Evolutionary conservation across 352 stramenopile species (phyloP).

Genomic region (Globisporangium cystogenes): DNA sequence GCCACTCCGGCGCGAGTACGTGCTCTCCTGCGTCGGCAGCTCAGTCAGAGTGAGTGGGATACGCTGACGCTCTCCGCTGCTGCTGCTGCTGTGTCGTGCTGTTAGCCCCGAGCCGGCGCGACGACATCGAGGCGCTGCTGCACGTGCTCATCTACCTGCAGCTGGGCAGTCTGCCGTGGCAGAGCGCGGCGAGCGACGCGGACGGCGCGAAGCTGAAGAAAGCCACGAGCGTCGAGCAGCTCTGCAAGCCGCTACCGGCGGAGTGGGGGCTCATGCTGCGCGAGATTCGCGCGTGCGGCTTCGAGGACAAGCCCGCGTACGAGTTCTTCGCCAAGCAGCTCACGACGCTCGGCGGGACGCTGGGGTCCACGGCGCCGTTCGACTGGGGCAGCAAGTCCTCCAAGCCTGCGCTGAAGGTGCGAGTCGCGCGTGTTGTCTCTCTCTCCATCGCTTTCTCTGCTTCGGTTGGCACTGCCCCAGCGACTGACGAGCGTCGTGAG

Average conservation of each 20-base stretch:
- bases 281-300: constrained; percentile 45
- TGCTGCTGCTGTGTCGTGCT: background rate
- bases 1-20: constrained; percentile 79
- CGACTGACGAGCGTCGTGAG: background rate
- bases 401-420: constrained; percentile 4
- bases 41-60: background rate
- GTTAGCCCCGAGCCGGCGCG: constrained; percentile 78
- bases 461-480: too few relatives aligned
- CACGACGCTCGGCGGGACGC: constrained; percentile 40
- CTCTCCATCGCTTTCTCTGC: background rate
- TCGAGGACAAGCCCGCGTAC: constrained; percentile 78
- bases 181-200: constrained; percentile 47
- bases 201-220: constrained; percentile 75
- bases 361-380: constrained; percentile 27
- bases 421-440: background rate
- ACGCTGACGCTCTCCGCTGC: constrained; percentile 3
- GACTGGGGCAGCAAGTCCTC: constrained; percentile 26
- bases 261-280: constrained; percentile 62
- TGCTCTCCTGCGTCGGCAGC: constrained; percentile 9
- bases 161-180: constrained; percentile 69
- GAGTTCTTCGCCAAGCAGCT: constrained; percentile 55
- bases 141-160: constrained; percentile 89
- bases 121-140: constrained; percentile 91
- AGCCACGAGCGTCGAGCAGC: constrained; percentile 31
- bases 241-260: constrained; percentile 48